Conservation (phyloP, 2,329 filamentous ascomycete genomes). For the Claviceps pazoutovae region DNA sequence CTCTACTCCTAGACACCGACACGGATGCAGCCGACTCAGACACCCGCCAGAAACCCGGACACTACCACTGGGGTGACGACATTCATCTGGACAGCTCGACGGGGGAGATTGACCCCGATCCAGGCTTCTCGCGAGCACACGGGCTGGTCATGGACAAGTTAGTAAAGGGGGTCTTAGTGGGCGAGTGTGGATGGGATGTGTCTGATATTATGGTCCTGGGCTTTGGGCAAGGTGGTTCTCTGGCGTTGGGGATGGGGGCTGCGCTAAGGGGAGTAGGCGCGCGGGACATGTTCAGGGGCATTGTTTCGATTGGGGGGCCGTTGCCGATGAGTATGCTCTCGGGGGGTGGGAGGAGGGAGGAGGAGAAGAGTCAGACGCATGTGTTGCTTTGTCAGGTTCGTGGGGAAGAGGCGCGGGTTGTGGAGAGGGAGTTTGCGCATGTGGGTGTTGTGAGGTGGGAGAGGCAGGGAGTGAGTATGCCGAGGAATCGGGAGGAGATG, state of each 20-base stretch:
- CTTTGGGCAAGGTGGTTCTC: slow-evolving; percentile 52
- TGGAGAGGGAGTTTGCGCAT: slow-evolving; percentile 52
- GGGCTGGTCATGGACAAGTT: slow-evolving; percentile 34
- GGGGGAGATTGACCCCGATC: slow-evolving; percentile 45
- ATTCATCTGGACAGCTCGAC: slow-evolving; percentile 35
- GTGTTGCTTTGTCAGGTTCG: slow-evolving; percentile 48
- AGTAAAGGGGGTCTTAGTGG: slow-evolving; percentile 36
- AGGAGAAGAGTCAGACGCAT: slow-evolving; percentile 46
- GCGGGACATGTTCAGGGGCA: slow-evolving; percentile 33
- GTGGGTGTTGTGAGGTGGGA: slow-evolving; percentile 57
- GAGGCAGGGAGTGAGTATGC: slow-evolving; percentile 66
- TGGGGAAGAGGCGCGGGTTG: slow-evolving; percentile 45
- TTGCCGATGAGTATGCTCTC: slow-evolving; percentile 39
- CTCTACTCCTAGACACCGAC: slow-evolving; percentile 36
- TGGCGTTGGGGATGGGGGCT: slow-evolving; percentile 43
- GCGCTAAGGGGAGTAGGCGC: slow-evolving; percentile 9
- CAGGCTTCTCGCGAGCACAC: slow-evolving; percentile 40
- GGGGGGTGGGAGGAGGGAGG: slow-evolving; percentile 20
- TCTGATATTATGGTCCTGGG: slow-evolving; percentile 51
- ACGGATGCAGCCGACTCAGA: not conserved
- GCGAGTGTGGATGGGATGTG: slow-evolving; percentile 43
- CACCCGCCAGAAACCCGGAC: slow-evolving; percentile 2
- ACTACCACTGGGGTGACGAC: slow-evolving; percentile 57
- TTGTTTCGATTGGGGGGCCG: slow-evolving; percentile 48
- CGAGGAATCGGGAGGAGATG: slow-evolving; percentile 71